Evolutionary conservation across 1,139 yeast species (phyloP), one percentile per base, ranked within the genome.

Genomic region (Candida sojae): DNA sequence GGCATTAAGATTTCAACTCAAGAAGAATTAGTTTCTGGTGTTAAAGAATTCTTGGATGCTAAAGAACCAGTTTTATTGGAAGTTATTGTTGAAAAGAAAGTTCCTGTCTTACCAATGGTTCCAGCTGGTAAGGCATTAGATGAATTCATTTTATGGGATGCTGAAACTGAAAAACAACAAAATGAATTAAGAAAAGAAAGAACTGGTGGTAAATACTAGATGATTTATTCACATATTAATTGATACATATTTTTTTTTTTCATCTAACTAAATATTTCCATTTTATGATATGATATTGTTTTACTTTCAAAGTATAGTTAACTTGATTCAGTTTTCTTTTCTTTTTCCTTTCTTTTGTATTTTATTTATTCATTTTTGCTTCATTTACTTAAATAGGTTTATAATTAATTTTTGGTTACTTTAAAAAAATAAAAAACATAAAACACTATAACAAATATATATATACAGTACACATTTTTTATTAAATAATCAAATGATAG

Each of bases 51-150:
- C 79, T 75, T 93, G 54, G 89, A 81, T 52, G 77, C 80, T 61
- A 72, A 77, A 47, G 96, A 96, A 25, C 98, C 99, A 21, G 89
- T 92, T 45, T 79, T 93, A 63, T 72, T 92, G 63, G 99, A 93
- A 75, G 98, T 91, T 46, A 63, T 85, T 52, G 96, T 91, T 38
- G 98, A 92, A 72, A 86, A 86, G 81, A 93, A 93, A 79, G 97
- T 93, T 44, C 98, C 98, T 43, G 98, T 95, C 53, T 80, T 93
- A 67, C 99, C 99, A 50, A 92, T 93, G 96, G 99, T 93, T 47
- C 97, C 99, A 48, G 96, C 85, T 51, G 99, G 99, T 60, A 89
- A 88, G 70, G 97, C 88, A 55, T 79, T 93, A 62, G 95, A 93
- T 64, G 98, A 93, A 69, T 91, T 93, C 66, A 87, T 93, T 59